Evolutionary conservation across 1,139 yeast species (phyloP), one percentile per base, ranked within the genome.

Genomic region (Protomyces gravidus): DNA sequence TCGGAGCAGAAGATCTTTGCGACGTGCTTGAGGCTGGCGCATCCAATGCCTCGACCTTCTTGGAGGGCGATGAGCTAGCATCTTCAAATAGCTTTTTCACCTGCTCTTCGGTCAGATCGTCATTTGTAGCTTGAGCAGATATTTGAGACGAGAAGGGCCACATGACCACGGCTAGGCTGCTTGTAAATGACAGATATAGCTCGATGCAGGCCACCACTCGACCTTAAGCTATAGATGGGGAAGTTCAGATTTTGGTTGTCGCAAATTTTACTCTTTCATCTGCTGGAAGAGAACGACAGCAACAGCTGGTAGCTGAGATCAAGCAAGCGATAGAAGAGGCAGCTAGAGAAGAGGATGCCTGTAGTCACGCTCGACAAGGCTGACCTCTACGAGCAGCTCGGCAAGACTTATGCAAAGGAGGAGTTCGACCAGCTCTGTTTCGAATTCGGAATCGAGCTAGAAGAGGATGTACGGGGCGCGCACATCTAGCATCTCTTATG

Each of bases 361-460:
- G 94, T 98, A 72, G 80, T 92, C 69, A 81, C 96, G 42, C 97
- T 92, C 63, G 97, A 92, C 73, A 90, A 94, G 74, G 88, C 84
- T 70, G 97, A 90, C 72, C 82, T 92, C 65, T 92, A 82, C 77
- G 81, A 84, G 69, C 80, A 88, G 52, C 79, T 92, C 65, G 97
- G 77, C 19, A 55, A 36, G 49, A 27, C 25, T 66, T 67, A 63
- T 21, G 66, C 96, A 69, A 86, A 94, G 66, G 83, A 89, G 69
- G 98, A 90, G 71, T 90, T 94, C 70, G 98, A 94, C 71, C 97
- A 90, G 74, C 81, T 94, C 67, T 94, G 98, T 76, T 94, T 94
- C 76, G 95, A 90, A 70, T 94, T 90, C 68, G 99, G 99, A 68
- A 84, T 94, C 67, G 99, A 94, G 76, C 80, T 94, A 66, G 99